Evolutionary conservation across 768 basidiomycete genomes (phyloP).

Genomic region (Omphalotus guepiniiformis): DNA sequence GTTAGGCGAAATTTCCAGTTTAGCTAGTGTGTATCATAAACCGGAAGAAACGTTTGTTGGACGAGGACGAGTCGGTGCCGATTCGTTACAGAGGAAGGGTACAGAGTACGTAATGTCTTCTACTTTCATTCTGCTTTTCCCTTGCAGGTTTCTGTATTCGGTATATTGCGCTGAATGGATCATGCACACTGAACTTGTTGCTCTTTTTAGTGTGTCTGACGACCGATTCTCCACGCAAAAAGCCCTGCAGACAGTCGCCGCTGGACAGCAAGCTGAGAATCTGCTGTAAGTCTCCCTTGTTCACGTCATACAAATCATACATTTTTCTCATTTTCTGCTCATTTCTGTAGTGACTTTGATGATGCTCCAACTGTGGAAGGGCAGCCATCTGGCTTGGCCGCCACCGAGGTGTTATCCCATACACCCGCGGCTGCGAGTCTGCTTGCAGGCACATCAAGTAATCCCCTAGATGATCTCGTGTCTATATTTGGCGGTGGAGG

Average conservation of each 20-base stretch:
- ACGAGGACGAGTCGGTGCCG: conserved; percentile 81
- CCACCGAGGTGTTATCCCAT: conserved; percentile 66
- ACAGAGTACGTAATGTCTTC: conserved; percentile 43
- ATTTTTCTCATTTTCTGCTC: conserved; percentile 7
- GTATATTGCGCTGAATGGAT: too few relatives aligned
- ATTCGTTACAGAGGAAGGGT: conserved; percentile 64
- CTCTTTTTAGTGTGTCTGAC: conserved; percentile 46
- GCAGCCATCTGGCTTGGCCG: conserved; percentile 72
- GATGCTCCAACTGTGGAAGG: conserved; percentile 57
- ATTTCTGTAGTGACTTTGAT: conserved; percentile 66
- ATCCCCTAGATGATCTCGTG: conserved; percentile 90
- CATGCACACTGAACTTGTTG: background rate
- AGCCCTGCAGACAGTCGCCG: conserved; percentile 86
- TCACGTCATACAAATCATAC: background rate
- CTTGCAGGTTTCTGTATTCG: too few relatives aligned
- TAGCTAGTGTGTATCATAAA: conserved; percentile 97
- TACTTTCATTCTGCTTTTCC: conserved; percentile 4
- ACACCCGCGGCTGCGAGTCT: conserved; percentile 73
- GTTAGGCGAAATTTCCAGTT: conserved; percentile 79
- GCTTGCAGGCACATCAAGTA: conserved; percentile 74
- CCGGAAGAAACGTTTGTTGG: conserved; percentile 96
- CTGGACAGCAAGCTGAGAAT: conserved; percentile 93
- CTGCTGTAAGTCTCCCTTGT: conserved; percentile 48
- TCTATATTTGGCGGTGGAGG: conserved; percentile 68
- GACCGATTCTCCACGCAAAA: conserved; percentile 74